These are phyloP conservation scores for Perkinsus marinus DNA, from an alignment of 169 alveolate species.

Conservation along the genomic window DNA sequence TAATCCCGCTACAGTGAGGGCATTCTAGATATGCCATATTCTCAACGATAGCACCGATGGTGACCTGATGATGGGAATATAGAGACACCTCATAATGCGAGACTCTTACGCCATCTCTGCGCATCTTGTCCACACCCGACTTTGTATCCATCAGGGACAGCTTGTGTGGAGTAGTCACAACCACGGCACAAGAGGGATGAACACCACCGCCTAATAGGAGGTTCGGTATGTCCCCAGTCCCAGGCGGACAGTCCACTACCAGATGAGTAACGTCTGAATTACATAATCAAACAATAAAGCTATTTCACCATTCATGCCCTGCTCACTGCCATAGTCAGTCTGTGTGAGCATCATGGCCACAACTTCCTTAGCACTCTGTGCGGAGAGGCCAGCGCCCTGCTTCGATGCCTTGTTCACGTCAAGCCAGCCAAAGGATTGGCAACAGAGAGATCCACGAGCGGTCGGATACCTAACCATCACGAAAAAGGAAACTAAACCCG, in stretches of 20 bases:
- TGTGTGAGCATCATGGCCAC: background rate
- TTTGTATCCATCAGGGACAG: background rate
- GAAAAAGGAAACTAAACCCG: background rate
- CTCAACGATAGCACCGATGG: background rate
- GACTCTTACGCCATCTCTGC: background rate
- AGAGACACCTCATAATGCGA: background rate
- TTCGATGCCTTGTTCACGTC: background rate
- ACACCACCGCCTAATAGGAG: background rate
- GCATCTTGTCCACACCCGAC: background rate
- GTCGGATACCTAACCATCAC: background rate
- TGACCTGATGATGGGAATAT: background rate
- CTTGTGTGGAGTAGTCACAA: background rate
- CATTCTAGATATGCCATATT: background rate
- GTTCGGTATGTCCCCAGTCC: background rate
- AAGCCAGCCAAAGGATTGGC: background rate
- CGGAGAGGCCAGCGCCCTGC: background rate
- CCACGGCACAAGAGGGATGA: background rate
- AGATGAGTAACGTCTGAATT: background rate
- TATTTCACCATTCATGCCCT: background rate
- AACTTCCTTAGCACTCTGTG: background rate
- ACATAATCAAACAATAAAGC: background rate
- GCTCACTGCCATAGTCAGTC: background rate
- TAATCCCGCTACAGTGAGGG: background rate
- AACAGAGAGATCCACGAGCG: background rate
- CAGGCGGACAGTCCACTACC: background rate